Evolutionary conservation across 208 protist species (phyloP), one percentile per base, ranked within the genome.

Genomic region (Trypanosomatidae sp.): DNA sequence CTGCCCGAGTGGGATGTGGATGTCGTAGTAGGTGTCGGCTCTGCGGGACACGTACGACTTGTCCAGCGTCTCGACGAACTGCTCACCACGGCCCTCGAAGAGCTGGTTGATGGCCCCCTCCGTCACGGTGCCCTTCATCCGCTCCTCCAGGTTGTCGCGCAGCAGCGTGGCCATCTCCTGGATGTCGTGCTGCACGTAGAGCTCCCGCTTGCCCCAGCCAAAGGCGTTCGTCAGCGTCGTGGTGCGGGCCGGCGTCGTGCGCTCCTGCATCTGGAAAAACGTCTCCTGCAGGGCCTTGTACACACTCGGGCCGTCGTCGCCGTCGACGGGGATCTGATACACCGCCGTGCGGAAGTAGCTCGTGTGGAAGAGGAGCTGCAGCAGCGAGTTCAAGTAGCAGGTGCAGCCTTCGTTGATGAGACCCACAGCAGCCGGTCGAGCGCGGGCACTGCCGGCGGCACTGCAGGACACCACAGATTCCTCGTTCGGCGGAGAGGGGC

Each of bases 371-470:
- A 98, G 75, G 9, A 93, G 76, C 78, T 98, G 94, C 43, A 98
- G 81, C 12, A 98, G 81, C 10, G 93, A 93, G 75, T 97, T 98
- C 30, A 98, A 73, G 73, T 98, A 98, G 77, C 94, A 98, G 46
- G 93, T 97, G 73, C 87, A 91, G 69, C 94, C 93, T 56, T 97
- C 91, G 79, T 98, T 98, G 59, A 94, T 81, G 62, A 98, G 83
- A 9, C 94, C 94, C 25, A 89, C 84, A n/a, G n/a, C n/a, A n/a
- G n/a, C n/a, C n/a, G n/a, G n/a, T n/a, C n/a, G n/a, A n/a, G n/a
- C n/a, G n/a, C n/a, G n/a, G n/a, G n/a, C n/a, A n/a, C n/a, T n/a
- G n/a, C n/a, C n/a, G n/a, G n/a, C n/a, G n/a, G n/a, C n/a, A n/a
- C n/a, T n/a, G n/a, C n/a, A n/a, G n/a, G n/a, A n/a, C n/a, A n/a